Evolutionary conservation across 1,139 yeast species (phyloP), one percentile per base, ranked within the genome.

Genomic region (Arxiozyma telluris): DNA sequence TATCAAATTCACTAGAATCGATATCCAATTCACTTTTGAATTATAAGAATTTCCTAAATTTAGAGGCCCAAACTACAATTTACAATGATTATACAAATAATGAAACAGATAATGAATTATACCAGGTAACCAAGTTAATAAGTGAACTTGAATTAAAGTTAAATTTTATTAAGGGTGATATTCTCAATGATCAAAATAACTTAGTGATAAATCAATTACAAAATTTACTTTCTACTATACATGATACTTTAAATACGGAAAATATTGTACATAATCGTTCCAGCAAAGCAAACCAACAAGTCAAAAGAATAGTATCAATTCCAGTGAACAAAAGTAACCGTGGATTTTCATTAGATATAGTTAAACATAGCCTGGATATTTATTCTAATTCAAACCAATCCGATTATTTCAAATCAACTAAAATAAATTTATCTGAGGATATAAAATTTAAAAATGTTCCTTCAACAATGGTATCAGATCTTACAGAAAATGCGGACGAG

Each of bases 371-470:
- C 9, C 41, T n/a, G 8, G 49, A 22, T 22, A 7, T n/a, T n/a
- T 11, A 27, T 17, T 25, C 41, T 7, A 18, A 41, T n/a, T 12
- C 17, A 17, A 17, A 34, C 7, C 39, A 15, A 34, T 44, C 41
- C 15, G n/a, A 41, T n/a, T 20, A 17, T 21, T 18, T 21, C 4
- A n/a, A 22, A 1, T 17, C 47, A 41, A 21, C 22, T 3, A 22
- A 11, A n/a, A 50, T 53, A 3, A 54, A 55, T 27, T 55, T 64
- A 15, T 53, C 55, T 25, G 55, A 58, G 20, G 46, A 54, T 9
- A 57, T 62, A 20, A 59, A 59, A 20, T 58, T 64, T 54, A 57
- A 52, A 9, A 51, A 54, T 20, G 56, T 63, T 2, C 60, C 55
- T 25, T 61, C 56, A 20, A 43, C 58, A 56, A 45, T 57, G 18